A percentile compares a stretch with the other conserved stretches of the same genome.
Conservation (phyloP, 441 rosid genomes). For the Adansonia madagascariensis region DNA sequence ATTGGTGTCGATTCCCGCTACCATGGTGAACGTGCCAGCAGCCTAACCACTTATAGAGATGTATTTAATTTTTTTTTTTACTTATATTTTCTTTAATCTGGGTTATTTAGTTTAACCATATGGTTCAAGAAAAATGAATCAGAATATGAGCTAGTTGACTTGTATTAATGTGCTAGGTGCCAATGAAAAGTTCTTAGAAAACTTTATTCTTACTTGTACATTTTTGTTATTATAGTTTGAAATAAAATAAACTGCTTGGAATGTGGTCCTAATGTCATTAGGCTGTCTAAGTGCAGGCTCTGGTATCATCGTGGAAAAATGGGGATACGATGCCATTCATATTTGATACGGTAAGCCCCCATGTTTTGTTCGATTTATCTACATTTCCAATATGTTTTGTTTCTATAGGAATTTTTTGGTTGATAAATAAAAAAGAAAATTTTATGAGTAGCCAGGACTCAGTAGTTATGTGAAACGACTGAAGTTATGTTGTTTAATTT, state of each 20-base stretch:
- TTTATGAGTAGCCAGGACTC: not conserved
- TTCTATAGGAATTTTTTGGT: not conserved
- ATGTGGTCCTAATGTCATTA: conserved; percentile 18
- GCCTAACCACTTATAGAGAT: conserved; percentile 65
- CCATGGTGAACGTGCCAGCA: conserved; percentile 86
- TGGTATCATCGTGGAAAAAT: conserved; percentile 78
- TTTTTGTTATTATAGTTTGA: not conserved
- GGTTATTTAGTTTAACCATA: not conserved
- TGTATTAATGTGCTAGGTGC: not conserved
- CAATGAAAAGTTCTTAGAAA: not conserved
- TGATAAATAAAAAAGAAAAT: not conserved
- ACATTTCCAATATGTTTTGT: not conserved
- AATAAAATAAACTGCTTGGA: not conserved
- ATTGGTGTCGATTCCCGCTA: conserved; percentile 85
- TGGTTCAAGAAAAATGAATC: conserved; percentile 6
- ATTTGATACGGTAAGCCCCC: conserved; percentile 71
- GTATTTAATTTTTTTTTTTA: conserved; percentile 38
- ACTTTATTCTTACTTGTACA: not conserved
- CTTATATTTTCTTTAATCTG: not conserved
- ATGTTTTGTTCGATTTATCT: conserved; percentile 2
- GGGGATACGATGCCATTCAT: conserved; percentile 92
- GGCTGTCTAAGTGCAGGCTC: conserved; percentile 60
- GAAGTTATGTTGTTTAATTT: not conserved
- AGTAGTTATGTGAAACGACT: not conserved
- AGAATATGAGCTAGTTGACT: not conserved